These are phyloP conservation scores for Paramecium caudatum DNA, from an alignment of 73 alveolate genomes.

Conservation along the genomic window DNA sequence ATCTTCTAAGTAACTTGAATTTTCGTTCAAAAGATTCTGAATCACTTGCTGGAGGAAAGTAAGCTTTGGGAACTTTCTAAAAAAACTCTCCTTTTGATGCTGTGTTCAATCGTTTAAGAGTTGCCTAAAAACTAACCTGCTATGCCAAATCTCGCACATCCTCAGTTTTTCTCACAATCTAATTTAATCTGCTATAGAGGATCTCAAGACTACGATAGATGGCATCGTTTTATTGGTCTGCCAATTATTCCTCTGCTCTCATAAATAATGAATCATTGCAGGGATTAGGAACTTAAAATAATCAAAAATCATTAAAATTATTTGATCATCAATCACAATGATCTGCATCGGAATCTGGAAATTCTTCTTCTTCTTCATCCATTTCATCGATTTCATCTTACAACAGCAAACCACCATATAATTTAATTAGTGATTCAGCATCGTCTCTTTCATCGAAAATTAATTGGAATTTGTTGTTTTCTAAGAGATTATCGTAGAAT, in stretches of 20 bases:
- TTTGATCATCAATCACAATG: background rate
- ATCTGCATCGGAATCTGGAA: constrained; percentile 44
- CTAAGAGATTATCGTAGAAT: constrained; percentile 74
- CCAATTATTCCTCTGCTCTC: background rate
- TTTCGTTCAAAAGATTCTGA: constrained; percentile 45
- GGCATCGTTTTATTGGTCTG: constrained; percentile 16
- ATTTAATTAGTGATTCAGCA: constrained; percentile 72
- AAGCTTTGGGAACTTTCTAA: background rate
- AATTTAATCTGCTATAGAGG: background rate
- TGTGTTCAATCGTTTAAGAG: constrained; percentile 3
- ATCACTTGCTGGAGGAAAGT: constrained; percentile 43
- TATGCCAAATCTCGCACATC: background rate
- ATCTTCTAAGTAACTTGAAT: constrained; percentile 44
- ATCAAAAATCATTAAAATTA: constrained; percentile 53
- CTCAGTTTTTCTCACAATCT: constrained; percentile 23
- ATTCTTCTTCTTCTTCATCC: constrained; percentile 78
- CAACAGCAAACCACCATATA: constrained; percentile 39
- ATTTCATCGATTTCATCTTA: constrained; percentile 71
- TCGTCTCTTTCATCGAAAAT: constrained; percentile 81
- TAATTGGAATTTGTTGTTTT: constrained; percentile 76
- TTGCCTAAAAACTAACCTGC: constrained; percentile 47
- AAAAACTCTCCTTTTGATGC: background rate
- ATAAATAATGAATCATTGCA: no score
- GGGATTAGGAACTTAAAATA: no score
- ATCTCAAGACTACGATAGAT: constrained; percentile 2